Evolutionary conservation across 2,329 filamentous ascomycete genomes (phyloP).

Genomic region (Penicillium vulpinum): DNA sequence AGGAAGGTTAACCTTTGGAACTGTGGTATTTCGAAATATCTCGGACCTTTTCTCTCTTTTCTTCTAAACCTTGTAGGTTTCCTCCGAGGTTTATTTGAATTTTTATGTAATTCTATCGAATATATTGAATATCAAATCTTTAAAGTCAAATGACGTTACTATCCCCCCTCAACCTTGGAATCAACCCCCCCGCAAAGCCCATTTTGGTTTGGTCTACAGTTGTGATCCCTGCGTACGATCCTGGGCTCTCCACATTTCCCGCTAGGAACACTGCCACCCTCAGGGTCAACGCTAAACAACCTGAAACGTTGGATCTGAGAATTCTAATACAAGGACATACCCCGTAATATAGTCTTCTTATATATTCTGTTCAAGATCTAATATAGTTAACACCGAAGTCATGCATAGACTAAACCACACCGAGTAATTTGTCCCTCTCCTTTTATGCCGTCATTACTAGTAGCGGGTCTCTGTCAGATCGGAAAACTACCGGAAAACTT

Average conservation of each 20-base stretch:
- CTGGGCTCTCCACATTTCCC: slow-evolving; percentile 26
- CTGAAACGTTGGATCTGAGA: slow-evolving; percentile 30
- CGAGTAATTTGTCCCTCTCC: neutral
- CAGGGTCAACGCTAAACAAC: slow-evolving; percentile 34
- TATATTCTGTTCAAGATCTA: neutral
- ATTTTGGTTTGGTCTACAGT: slow-evolving; percentile 20
- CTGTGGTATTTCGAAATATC: neutral
- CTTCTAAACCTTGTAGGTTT: too few relatives aligned
- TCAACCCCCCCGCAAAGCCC: slow-evolving; percentile 32
- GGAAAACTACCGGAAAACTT: slow-evolving; percentile 7
- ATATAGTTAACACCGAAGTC: neutral
- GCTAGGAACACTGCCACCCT: slow-evolving; percentile 31
- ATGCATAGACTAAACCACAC: neutral
- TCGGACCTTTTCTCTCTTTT: neutral
- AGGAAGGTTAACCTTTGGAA: slow-evolving; percentile 5
- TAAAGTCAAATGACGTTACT: slow-evolving; percentile 19
- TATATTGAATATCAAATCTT: neutral
- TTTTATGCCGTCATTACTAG: neutral
- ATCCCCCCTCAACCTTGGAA: neutral
- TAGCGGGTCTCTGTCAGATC: slow-evolving; percentile 2
- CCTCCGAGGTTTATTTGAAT: too few relatives aligned
- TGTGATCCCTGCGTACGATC: slow-evolving; percentile 36
- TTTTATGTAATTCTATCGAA: neutral
- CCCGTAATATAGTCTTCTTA: too few relatives aligned
- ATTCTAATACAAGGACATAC: neutral